Evolutionary conservation across 2,329 filamentous ascomycete genomes (phyloP).

Genomic region (Colletotrichum spaethianum): DNA sequence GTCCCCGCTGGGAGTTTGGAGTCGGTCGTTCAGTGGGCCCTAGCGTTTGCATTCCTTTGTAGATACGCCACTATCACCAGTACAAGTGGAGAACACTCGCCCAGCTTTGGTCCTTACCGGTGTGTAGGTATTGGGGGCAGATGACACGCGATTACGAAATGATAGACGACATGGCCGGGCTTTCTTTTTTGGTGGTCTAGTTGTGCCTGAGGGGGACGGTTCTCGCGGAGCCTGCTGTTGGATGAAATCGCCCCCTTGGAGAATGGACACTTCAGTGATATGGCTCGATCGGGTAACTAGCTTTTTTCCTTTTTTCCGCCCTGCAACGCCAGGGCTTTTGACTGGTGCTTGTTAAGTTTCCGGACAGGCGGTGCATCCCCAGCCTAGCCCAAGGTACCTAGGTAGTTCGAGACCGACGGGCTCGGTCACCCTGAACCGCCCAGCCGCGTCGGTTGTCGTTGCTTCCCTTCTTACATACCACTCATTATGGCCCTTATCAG

Average conservation of each 20-base stretch:
- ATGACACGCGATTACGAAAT: background rate
- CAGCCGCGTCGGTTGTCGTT: background rate
- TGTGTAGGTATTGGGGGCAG: background rate
- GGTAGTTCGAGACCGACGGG: background rate
- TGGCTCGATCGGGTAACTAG: background rate
- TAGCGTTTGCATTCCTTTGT: background rate
- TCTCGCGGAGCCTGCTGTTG: too few relatives aligned
- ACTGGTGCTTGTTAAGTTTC: background rate
- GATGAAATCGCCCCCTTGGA: background rate
- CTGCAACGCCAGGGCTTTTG: background rate
- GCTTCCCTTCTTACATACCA: background rate
- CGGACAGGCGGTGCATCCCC: background rate
- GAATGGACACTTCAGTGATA: background rate
- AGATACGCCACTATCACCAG: background rate
- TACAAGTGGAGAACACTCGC: background rate
- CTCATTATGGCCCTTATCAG: too few relatives aligned
- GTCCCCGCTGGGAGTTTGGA: background rate
- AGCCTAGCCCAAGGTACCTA: background rate
- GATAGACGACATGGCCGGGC: too few relatives aligned
- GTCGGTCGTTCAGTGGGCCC: background rate
- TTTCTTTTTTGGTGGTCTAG: too few relatives aligned
- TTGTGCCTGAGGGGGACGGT: too few relatives aligned
- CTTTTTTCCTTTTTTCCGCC: background rate
- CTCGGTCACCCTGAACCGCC: background rate
- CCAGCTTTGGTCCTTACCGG: background rate